phyloP scores from a whole-genome alignment of 2,329 filamentous ascomycete genomes.

The Zopfia rhizophila region DNA sequence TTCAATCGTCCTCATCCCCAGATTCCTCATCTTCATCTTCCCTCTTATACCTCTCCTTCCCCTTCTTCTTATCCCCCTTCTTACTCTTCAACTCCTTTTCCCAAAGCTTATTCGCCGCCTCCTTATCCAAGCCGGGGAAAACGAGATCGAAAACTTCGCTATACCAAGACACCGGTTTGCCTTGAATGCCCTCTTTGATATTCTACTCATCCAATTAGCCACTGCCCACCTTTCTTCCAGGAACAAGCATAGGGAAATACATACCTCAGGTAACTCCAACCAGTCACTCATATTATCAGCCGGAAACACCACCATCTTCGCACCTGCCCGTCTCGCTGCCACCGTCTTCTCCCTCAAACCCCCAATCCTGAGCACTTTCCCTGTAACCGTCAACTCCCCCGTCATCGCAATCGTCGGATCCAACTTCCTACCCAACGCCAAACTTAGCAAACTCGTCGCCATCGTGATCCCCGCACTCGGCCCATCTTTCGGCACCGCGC shows the following conservation, averaged over 20 bases:
- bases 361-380: conserved; percentile 94
- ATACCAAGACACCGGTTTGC: conserved; percentile 93
- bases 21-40: conserved; percentile 60
- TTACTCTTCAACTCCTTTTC: conserved; percentile 66
- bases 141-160: conserved; percentile 90
- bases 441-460: conserved; percentile 89
- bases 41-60: conserved; percentile 40
- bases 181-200: conserved; percentile 96
- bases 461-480: conserved; percentile 89
- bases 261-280: conserved; percentile 94
- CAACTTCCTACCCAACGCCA: conserved; percentile 82
- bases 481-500: conserved; percentile 92
- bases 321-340: conserved; percentile 89
- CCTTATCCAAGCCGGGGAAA: conserved; percentile 81
- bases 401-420: conserved; percentile 96
- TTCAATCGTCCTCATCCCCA: conserved; percentile 45
- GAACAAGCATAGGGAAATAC: conserved; percentile 49
- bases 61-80: conserved; percentile 46
- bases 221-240: not conserved
- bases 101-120: conserved; percentile 78
- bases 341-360: conserved; percentile 97
- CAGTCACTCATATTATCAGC: conserved; percentile 96
- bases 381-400: conserved; percentile 94
- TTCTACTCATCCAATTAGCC: conserved; percentile 69
- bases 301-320: conserved; percentile 93